Conservation (phyloP, 202 grass and related monocot genomes). For the Elaeis oleifera region DNA sequence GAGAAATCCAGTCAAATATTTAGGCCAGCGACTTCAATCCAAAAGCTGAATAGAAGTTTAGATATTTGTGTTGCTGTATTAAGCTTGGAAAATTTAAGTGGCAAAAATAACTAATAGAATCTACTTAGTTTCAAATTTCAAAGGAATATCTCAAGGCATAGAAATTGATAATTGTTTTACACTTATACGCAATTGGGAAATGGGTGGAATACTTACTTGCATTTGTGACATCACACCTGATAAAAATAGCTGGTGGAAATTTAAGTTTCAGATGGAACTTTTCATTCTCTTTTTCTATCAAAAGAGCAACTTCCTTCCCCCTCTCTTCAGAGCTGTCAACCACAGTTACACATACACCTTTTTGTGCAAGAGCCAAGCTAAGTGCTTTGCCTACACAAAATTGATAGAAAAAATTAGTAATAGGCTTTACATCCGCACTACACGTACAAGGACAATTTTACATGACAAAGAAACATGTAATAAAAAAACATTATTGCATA, state of each 20-base stretch:
- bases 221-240: conserved; percentile 78
- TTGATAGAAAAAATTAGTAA: neutral
- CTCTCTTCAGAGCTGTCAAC: conserved; percentile 76
- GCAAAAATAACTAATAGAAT: neutral
- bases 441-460: neutral
- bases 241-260: conserved; percentile 53
- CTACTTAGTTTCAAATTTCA: neutral
- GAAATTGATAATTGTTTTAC: too few species aligned
- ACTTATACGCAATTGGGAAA: too few species aligned
- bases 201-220: conserved; percentile 37
- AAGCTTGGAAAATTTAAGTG: too few species aligned
- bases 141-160: too few species aligned
- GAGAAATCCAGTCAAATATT: too few species aligned
- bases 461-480: neutral
- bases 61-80: too few species aligned
- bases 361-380: conserved; percentile 74
- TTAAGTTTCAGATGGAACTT: conserved; percentile 46
- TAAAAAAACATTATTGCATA: too few species aligned
- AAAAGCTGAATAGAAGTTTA: too few species aligned
- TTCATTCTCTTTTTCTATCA: conserved; percentile 63
- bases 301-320: conserved; percentile 50
- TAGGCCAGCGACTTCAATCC: too few species aligned
- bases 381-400: conserved; percentile 64
- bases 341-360: conserved; percentile 74
- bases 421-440: neutral